Evolutionary conservation across 345 rosid genomes (phyloP), one percentile per base, ranked within the genome.

Genomic region (Bruguiera parviflora): DNA sequence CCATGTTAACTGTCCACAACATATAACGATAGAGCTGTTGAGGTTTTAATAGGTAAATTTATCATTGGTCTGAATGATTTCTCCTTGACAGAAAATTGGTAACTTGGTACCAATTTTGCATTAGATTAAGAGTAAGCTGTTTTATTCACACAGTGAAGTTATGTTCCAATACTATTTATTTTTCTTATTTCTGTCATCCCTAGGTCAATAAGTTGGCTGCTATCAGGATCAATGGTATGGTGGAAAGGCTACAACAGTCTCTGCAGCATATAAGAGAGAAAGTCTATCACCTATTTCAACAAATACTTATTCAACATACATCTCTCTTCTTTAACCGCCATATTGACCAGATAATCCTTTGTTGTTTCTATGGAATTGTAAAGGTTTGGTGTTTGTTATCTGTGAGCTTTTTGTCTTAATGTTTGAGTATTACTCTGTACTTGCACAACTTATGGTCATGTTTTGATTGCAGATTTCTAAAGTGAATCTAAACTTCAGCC

Each of bases 381-480:
- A 77, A 77, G 80, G 77, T 77, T 55, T 66, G 76, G 60, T 53
- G 37, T 39, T 62, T 3, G n/a, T 18, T 25, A 37, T 46, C 53
- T 53, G 39, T 61, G 11, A 60, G 63, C 62, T 62, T 46, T 19
- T 71, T 71, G 22, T 19, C 57, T 64, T 55, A 22, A 22, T 55
- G 15, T 18, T 55, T 8, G 5, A 22, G 2, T 55, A 22, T 22
- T 55, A 55, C 27, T 58, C 59, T 57, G 29, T 43, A 61, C 67
- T 13, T 70, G 19, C 64, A 51, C 35, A 56, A 65, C 33, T 27
- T 37, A 19, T 55, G 24, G 1, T 56, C 53, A 57, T 61, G 37
- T 55, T 65, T 79, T 59, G 29, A 71, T 27, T 79, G 79, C 87
- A 95, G 99, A 90, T 95, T 65, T 92, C 94, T 79, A 93, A 90